phyloP scores from a whole-genome alignment of 345 rosid species.

The Citrus medica region DNA sequence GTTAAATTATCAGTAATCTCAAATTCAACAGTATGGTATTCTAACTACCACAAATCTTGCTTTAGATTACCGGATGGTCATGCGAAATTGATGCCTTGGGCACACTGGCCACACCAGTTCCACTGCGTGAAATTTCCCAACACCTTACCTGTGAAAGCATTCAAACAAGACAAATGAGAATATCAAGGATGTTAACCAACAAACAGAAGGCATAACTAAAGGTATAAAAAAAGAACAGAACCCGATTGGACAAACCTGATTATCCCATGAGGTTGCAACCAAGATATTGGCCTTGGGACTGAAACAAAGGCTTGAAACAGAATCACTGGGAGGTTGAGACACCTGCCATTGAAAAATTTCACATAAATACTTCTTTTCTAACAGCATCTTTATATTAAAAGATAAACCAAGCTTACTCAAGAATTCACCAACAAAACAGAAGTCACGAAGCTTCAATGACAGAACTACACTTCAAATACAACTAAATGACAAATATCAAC shows the following conservation, averaged over 20 bases:
- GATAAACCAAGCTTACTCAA: background rate
- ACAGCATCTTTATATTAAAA: background rate
- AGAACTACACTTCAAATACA: background rate
- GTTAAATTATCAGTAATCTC: background rate
- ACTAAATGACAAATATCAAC: background rate
- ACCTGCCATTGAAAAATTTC: constrained; percentile 44
- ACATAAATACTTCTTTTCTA: background rate
- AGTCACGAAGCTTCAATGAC: background rate
- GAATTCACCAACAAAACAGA: background rate
- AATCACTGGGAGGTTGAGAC: constrained; percentile 77
- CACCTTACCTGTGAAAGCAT: constrained; percentile 69
- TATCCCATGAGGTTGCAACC: constrained; percentile 98
- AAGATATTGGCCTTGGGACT: constrained; percentile 90
- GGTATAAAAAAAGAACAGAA: background rate
- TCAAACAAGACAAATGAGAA: background rate
- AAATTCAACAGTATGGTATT: background rate
- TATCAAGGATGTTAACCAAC: background rate
- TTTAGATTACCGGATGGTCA: constrained; percentile 81
- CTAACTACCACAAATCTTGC: background rate
- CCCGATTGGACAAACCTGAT: constrained; percentile 55
- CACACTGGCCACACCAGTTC: constrained; percentile 43
- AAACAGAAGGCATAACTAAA: background rate
- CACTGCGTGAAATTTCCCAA: constrained; percentile 82
- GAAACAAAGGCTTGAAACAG: constrained; percentile 86
- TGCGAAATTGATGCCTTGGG: constrained; percentile 86